These are phyloP conservation scores for Solanum piurae DNA, from an alignment of 257 asterid species.

Conservation along the genomic window DNA sequence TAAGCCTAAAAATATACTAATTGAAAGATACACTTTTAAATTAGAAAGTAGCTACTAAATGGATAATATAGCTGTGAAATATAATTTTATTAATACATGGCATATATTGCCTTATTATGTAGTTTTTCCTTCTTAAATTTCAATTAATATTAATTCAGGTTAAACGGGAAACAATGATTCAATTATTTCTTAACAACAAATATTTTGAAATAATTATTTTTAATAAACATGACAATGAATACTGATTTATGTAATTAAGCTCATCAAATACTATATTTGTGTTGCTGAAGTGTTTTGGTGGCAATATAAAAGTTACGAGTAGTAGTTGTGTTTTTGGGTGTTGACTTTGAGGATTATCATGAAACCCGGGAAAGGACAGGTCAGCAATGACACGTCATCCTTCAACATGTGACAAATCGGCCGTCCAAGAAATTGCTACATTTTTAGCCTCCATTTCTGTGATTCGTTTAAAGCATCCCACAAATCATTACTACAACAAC, in stretches of 20 bases:
- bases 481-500: constrained; percentile 9
- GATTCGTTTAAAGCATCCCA: background rate
- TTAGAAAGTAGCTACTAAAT: too few species aligned
- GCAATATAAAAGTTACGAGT: background rate
- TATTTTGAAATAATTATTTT: too few species aligned
- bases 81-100: too few species aligned
- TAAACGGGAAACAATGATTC: too few species aligned
- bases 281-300: background rate
- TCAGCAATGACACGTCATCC: background rate
- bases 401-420: constrained; percentile 23
- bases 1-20: background rate
- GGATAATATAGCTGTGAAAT: background rate
- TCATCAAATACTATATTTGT: background rate
- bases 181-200: too few species aligned
- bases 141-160: too few species aligned
- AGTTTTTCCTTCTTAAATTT: too few species aligned
- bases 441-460: background rate
- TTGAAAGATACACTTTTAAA: background rate
- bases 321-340: background rate
- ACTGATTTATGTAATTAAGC: background rate
- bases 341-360: background rate
- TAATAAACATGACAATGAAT: too few species aligned
- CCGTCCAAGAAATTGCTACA: constrained; percentile 19
- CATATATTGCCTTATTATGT: too few species aligned
- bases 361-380: background rate